Percentiles rank a stretch among this genome's conserved stretches.
Evolutionary conservation across 2,329 filamentous ascomycete genomes (phyloP).

Genomic region (Penicillium aurantiogriseum): DNA sequence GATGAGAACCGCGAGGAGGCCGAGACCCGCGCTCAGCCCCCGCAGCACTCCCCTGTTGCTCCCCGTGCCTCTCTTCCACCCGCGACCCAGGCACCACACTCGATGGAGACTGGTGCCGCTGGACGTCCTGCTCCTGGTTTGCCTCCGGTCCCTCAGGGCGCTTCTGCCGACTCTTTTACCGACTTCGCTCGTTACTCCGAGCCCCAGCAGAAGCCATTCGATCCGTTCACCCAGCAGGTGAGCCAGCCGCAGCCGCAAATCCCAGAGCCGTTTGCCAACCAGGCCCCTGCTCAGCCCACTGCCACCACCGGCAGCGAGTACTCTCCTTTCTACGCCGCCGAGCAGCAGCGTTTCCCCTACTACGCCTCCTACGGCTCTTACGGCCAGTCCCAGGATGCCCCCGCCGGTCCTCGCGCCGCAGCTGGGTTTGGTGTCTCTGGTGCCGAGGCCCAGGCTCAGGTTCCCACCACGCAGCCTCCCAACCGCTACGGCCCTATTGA

Average conservation of each 20-base stretch:
- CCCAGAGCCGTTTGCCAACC: constrained; percentile 57
- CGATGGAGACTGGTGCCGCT: constrained; percentile 43
- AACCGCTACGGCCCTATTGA: constrained; percentile 65
- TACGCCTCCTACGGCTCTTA: constrained; percentile 64
- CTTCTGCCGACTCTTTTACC: constrained; percentile 48
- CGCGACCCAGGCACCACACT: constrained; percentile 40
- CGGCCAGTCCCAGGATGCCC: constrained; percentile 70
- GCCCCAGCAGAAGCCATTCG: constrained; percentile 73
- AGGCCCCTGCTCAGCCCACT: constrained; percentile 59
- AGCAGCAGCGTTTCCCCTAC: constrained; percentile 71
- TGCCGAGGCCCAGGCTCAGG: constrained; percentile 58
- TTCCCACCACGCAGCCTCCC: constrained; percentile 70
- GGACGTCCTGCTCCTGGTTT: constrained; percentile 62
- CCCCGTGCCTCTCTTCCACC: constrained; percentile 86
- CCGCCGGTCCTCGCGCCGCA: constrained; percentile 69
- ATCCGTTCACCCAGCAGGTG: constrained; percentile 78
- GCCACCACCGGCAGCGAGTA: constrained; percentile 67
- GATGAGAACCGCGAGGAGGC: constrained; percentile 94
- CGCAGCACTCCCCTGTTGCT: constrained; percentile 84
- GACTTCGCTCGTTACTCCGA: constrained; percentile 56
- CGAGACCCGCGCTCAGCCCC: constrained; percentile 89
- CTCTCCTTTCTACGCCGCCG: constrained; percentile 80
- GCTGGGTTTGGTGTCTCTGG: constrained; percentile 68
- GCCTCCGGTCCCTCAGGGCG: constrained; percentile 58
- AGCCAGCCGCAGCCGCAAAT: constrained; percentile 60